Base-by-base conservation (phyloP, 495 filamentous ascomycete species). In the Neurospora pannonica region DNA sequence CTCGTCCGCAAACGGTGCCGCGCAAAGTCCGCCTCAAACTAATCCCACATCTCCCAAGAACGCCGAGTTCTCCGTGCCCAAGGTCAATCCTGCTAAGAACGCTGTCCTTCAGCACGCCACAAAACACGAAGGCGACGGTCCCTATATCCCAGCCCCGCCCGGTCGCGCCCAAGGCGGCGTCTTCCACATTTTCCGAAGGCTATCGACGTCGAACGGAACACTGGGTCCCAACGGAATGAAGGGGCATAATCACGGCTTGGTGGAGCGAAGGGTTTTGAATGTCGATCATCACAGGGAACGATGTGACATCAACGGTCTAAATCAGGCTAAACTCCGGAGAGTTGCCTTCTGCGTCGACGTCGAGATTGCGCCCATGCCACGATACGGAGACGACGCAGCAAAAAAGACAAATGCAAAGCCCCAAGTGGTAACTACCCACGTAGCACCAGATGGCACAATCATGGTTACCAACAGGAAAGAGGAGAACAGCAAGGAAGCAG, bases 271-370 rank as follows among this genome's bases (percentile, higher is more conserved):
- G 73, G 89, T 97, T 24, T 86, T 98, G 86, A 99, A 99, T 79
- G 85, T 97, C 46, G 94, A 99, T 78, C 88, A 83, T 28, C 87
- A 90, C 75, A 87, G 96, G 38, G 91, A 97, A 78, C 84, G 96
- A 48, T 96, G 94, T 79, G 87, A 88, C 19, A 89, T 98, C 36
- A 85, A 89, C 37, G 94, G 96, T 75, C 82, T 99, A 28, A 90
- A 95, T 74, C 90, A 92, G 74, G 88, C 88, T 21, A 97, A 96
- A 75, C 82, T 99, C 39, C 88, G 94, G 28, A 87, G 93, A 40
- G 96, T 99, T 2, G 92, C 94, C 2, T 99, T 99, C 77, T 97
- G 92, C 76, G 96, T 99, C 5, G 96, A 99, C 81, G 96, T 99
- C 15, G 96, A 99, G 83, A 96, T 99, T 78, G 95, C 96, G 54